Evolutionary conservation across 208 protist species (phyloP), one percentile per base, ranked within the genome.

Genomic region (Crithidia acanthocephali): DNA sequence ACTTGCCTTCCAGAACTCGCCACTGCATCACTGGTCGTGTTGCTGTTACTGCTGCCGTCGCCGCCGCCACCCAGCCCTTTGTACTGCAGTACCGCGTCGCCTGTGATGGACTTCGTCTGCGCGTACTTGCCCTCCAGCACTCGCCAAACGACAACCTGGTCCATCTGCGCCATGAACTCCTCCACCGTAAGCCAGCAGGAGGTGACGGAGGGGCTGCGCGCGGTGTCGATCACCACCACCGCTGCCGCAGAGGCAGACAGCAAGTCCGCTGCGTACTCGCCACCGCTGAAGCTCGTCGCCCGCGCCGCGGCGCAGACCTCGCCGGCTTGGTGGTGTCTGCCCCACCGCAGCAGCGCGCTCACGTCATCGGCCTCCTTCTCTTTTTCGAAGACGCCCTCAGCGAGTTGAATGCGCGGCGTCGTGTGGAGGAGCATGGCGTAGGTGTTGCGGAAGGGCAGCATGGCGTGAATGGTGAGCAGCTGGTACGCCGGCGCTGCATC

Each of bases 151-250:
- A 94, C 59, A 20, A 96, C 48, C 45, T 65, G 47, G 22, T 90
- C 79, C 61, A 96, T 66, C 20, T 67, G 44, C 1, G 79, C 66
- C 51, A 76, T 67, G 22, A 96, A 82, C 60, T 94, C 91, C 69
- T 93, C 87, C 57, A 94, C 58, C 3, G 88, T 96, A 11, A 93
- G 72, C 91, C 91, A 96, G 44, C 61, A 79, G 30, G 67, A 59
- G 18, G 63, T 66, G 18, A 86, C 59, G 8, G 82, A 75, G 2
- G 64, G 23, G n/a, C 51, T 62, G 37, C 59, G 35, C 6, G 30
- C 40, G 50, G 45, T 50, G 57, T 78, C 73, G 30, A 73, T 30
- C 47, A 67, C 25, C 47, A 80, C 40, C 68, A 72, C 64, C 44
- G 61, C 23, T 5, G 30, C 61, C 16, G 25, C 47, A 11, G 30